phyloP scores from a whole-genome alignment of 352 stramenopile genomes.

The Globisporangium parvum region DNA sequence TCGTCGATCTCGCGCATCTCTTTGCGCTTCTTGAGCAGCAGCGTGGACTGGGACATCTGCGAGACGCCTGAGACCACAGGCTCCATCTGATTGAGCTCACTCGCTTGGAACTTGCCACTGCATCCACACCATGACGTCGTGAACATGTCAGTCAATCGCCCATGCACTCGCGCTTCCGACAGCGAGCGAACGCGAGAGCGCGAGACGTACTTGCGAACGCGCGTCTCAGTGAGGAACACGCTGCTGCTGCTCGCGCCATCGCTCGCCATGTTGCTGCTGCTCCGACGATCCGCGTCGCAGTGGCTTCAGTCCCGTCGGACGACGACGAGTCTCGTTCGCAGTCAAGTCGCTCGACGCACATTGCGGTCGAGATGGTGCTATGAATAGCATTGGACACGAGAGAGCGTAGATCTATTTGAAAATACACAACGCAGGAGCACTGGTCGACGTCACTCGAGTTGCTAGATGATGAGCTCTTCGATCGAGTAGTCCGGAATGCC shows the following conservation, averaged over 20 bases:
- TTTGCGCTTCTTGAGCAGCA: conserved; percentile 91
- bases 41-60: conserved; percentile 87
- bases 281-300: conserved; percentile 1
- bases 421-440: too few species aligned
- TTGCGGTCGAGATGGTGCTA: too few species aligned
- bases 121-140: neutral
- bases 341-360: conserved; percentile 1
- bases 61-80: conserved; percentile 77
- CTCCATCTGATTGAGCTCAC: conserved; percentile 66
- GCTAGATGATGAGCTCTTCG: conserved; percentile 68
- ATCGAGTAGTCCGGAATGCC: conserved; percentile 76
- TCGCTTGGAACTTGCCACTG: conserved; percentile 35
- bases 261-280: conserved; percentile 26
- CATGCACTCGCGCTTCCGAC: neutral
- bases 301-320: neutral
- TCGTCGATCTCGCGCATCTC: conserved; percentile 92
- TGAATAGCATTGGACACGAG: too few species aligned
- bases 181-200: neutral
- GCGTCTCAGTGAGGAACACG: conserved; percentile 74
- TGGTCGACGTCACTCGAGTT: neutral
- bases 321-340: neutral
- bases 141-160: neutral
- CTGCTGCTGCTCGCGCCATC: conserved; percentile 42
- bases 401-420: too few species aligned
- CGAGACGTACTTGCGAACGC: conserved; percentile 25